Evolutionary conservation across 2,329 filamentous ascomycete genomes (phyloP).

Genomic region (Sporothrix schenckii): DNA sequence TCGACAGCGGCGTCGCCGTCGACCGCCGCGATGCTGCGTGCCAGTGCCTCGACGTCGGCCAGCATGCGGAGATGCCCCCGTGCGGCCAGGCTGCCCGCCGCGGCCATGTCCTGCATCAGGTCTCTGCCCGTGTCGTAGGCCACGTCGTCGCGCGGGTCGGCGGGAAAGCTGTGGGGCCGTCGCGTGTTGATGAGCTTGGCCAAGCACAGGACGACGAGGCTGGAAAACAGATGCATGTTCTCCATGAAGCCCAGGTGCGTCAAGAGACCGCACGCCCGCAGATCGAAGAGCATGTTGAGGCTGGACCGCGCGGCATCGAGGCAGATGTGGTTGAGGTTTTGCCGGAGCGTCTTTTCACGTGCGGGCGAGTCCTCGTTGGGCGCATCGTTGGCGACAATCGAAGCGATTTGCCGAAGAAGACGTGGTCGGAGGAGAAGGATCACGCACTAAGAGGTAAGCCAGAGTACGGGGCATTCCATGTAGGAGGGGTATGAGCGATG

Average conservation of each 20-base stretch:
- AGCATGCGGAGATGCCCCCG: constrained; percentile 26
- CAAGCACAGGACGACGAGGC: constrained; percentile 22
- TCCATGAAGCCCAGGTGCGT: constrained; percentile 27
- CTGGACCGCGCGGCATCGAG: constrained; percentile 17
- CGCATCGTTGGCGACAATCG: constrained; percentile 6
- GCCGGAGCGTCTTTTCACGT: neutral
- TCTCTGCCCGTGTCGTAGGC: constrained; percentile 20
- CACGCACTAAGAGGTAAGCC: constrained; percentile 4
- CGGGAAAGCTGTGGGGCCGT: neutral
- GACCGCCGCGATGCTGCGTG: constrained; percentile 22
- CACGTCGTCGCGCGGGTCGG: neutral
- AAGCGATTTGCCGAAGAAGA: constrained; percentile 22
- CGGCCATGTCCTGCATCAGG: constrained; percentile 16
- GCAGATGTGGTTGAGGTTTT: constrained; percentile 9
- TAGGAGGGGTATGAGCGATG: too few species aligned
- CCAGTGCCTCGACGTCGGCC: constrained; percentile 20
- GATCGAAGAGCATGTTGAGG: constrained; percentile 2
- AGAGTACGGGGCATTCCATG: neutral
- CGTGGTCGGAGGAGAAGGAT: constrained; percentile 28
- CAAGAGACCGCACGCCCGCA: constrained; percentile 2
- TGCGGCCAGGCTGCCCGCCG: constrained; percentile 21
- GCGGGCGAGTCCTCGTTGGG: neutral
- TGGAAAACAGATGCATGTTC: constrained; percentile 29
- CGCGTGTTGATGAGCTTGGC: constrained; percentile 24
- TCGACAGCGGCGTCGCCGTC: too few species aligned